Conservation (phyloP, 306 rosid species). For the Lablab purpureus region DNA sequence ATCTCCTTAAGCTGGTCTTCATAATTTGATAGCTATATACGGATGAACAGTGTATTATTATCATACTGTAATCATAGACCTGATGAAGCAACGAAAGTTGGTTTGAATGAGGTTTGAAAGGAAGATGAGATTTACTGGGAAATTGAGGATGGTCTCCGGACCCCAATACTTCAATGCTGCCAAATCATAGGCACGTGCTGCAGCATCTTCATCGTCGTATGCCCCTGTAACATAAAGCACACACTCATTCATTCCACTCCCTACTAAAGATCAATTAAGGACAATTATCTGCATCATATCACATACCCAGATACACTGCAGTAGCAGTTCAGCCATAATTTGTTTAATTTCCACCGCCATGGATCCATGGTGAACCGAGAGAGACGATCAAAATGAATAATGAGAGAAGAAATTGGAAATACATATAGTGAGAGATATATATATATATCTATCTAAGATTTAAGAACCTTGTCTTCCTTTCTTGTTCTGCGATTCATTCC, state of each 20-base stretch:
- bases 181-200: conserved; percentile 95
- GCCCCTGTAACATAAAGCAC: conserved; percentile 59
- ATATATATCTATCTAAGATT: background rate
- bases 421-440: background rate
- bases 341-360: background rate
- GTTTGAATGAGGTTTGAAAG: background rate
- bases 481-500: conserved; percentile 80
- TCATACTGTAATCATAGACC: too few relatives aligned
- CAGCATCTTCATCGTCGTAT: conserved; percentile 79
- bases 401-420: too few relatives aligned
- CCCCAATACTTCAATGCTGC: conserved; percentile 97
- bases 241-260: background rate
- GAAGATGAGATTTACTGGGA: conserved; percentile 58
- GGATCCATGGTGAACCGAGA: background rate
- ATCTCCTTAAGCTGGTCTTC: conserved; percentile 68
- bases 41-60: background rate
- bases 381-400: background rate
- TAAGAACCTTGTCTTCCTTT: conserved; percentile 85
- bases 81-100: too few relatives aligned
- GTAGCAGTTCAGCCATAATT: background rate
- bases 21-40: conserved; percentile 59
- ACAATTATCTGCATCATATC: too few relatives aligned
- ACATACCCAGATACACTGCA: background rate
- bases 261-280: too few relatives aligned
- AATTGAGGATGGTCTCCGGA: conserved; percentile 71